A percentile compares a stretch with the other conserved stretches of the same genome.
phyloP scores from a whole-genome alignment of 2,329 filamentous ascomycete species.

The Talaromyces piceae region DNA sequence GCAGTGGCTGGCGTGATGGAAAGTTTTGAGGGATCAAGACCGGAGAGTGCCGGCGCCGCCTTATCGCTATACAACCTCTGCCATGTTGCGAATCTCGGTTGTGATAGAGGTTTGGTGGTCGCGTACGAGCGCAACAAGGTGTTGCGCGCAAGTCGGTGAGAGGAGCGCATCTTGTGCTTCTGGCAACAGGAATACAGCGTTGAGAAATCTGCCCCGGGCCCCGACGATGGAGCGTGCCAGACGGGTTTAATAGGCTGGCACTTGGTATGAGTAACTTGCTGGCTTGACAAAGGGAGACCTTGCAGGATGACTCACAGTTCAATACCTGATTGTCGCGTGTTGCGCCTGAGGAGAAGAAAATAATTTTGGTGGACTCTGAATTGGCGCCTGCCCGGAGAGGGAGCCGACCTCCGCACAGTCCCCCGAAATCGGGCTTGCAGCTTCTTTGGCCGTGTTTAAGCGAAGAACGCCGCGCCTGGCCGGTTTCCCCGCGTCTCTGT shows the following conservation, averaged over 20 bases:
- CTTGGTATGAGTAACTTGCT: neutral
- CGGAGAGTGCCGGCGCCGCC: constrained; percentile 42
- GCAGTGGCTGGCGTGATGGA: constrained; percentile 64
- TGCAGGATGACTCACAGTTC: neutral
- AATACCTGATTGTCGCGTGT: neutral
- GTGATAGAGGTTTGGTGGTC: constrained; percentile 19
- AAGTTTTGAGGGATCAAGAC: constrained; percentile 71
- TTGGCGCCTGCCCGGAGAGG: neutral
- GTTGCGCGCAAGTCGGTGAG: constrained; percentile 29
- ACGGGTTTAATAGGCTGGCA: too few relatives aligned
- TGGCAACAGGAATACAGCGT: neutral
- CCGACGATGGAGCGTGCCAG: neutral
- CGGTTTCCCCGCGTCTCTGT: neutral
- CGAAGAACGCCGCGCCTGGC: neutral
- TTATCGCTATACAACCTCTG: constrained; percentile 42
- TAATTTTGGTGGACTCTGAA: neutral
- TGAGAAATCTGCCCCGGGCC: neutral
- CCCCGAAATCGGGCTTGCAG: neutral
- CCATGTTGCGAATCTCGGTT: constrained; percentile 32
- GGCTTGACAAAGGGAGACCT: neutral
- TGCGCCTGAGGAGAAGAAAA: neutral
- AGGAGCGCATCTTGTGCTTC: constrained; percentile 23
- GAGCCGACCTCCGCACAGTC: neutral
- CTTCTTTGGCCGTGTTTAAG: neutral
- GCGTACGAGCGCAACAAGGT: constrained; percentile 20